Conservation (phyloP, 768 basidiomycete genomes). For the Gautieria morchelliformis region DNA sequence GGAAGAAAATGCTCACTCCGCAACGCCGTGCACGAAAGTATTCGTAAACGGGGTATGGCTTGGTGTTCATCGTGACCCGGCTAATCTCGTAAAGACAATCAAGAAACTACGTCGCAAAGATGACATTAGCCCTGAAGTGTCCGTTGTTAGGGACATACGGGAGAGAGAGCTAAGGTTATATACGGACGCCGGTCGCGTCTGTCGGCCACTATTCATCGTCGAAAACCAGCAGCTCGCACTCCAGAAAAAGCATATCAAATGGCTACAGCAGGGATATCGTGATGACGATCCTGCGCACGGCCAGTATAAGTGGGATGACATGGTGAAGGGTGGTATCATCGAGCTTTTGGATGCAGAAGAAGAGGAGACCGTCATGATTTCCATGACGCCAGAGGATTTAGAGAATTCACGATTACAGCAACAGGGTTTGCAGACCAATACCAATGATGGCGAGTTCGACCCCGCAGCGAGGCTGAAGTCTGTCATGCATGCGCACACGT, state of each 20-base stretch:
- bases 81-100: conserved; percentile 85
- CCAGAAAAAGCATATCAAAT: conserved; percentile 76
- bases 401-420: conserved; percentile 70
- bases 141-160: conserved; percentile 94
- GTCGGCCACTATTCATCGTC: conserved; percentile 95
- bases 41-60: conserved; percentile 99
- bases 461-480: conserved; percentile 84
- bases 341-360: conserved; percentile 97
- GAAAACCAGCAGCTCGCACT: conserved; percentile 80
- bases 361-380: conserved; percentile 99
- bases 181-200: conserved; percentile 95
- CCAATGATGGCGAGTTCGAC: conserved; percentile 68
- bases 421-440: conserved; percentile 44
- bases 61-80: conserved; percentile 94
- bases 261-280: conserved; percentile 48
- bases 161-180: conserved; percentile 91
- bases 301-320: conserved; percentile 68
- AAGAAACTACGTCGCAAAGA: conserved; percentile 88
- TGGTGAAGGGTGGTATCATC: conserved; percentile 81
- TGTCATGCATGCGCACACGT: conserved; percentile 76
- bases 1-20: conserved; percentile 85
- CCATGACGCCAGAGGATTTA: conserved; percentile 95
- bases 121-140: conserved; percentile 92
- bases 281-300: conserved; percentile 31
- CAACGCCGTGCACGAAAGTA: conserved; percentile 84